Evolutionary conservation across 2,329 filamentous ascomycete species (phyloP), one percentile per base, ranked within the genome.

Genomic region (Alternaria angustiovoidea): DNA sequence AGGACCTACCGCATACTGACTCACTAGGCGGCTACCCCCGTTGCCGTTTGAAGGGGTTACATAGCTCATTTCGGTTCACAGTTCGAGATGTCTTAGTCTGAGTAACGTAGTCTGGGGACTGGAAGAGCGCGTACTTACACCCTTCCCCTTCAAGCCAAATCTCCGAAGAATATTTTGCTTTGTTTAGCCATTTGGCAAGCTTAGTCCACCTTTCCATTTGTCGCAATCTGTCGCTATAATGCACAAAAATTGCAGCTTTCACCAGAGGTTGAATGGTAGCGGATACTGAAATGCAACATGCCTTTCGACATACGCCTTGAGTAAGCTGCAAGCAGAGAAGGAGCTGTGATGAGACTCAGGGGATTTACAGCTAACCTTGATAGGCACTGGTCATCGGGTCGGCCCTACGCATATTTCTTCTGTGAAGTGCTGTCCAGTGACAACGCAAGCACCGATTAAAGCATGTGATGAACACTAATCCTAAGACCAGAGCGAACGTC

Each of bases 361-460:
- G 63, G 64, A 55, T 53, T 57, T 58, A 47, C 60, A 51, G 54
- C 70, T 73, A 75, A 57, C 59, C 69, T 61, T 26, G 55, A 70
- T 70, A 51, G 57, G 68, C 56, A 57, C 61, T 66, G 58, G 70
- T 76, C 73, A 75, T 68, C 69, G 71, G 71, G 62, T 69, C 69
- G 65, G 72, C 67, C 65, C 65, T 67, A 66, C 56, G 61, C 55
- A 48, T 51, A 62, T 69, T 60, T 70, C 67, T 61, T 62, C 65
- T 63, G 63, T 61, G 48, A 43, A 60, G 54, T 47, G 56, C 52
- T 43, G 46, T 58, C 67, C 65, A 69, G 65, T 64, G 65, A 68
- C 48, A 41, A 36, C 24, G 68, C 62, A 49, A 49, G 62, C 58
- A 63, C 61, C 54, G 51, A 61, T 49, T 39, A 54, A 59, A 55